phyloP scores from a whole-genome alignment of 2,329 filamentous ascomycete genomes.

The Colletotrichum sp. region DNA sequence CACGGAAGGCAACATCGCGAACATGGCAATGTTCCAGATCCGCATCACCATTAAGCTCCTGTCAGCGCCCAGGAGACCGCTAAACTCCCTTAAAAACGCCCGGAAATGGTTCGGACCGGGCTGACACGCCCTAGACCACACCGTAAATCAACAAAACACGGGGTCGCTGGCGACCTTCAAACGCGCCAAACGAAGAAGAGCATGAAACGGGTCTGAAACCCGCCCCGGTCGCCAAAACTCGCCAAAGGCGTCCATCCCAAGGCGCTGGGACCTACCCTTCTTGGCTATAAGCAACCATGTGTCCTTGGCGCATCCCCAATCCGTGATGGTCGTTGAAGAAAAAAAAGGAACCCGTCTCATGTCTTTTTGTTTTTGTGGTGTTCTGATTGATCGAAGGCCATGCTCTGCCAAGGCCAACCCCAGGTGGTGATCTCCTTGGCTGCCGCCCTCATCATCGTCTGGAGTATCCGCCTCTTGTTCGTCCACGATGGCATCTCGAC shows the following conservation, averaged over 20 bases:
- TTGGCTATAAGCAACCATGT: neutral
- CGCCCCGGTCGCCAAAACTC: neutral
- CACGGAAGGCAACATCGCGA: neutral
- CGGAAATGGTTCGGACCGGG: neutral
- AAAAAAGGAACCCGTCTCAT: neutral
- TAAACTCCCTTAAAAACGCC: neutral
- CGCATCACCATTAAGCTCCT: neutral
- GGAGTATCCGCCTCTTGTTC: slow-evolving; percentile 8
- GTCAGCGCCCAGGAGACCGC: neutral
- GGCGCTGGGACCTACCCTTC: neutral
- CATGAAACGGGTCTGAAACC: slow-evolving; percentile 15
- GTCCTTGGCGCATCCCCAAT: neutral
- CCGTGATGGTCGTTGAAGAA: neutral
- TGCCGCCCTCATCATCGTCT: neutral
- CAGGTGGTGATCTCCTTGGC: slow-evolving; percentile 5
- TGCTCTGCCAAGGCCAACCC: slow-evolving; percentile 13
- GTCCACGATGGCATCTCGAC: neutral
- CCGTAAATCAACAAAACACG: neutral
- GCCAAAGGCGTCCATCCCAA: neutral
- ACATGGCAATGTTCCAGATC: neutral
- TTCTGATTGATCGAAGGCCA: slow-evolving; percentile 1
- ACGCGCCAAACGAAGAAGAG: neutral
- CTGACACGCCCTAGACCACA: neutral
- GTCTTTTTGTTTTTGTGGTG: neutral
- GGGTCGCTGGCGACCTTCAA: neutral